Percentiles rank a stretch among this genome's conserved stretches.
Conservation (phyloP, 768 basidiomycete genomes). For the Pleurotus cornucopiae region DNA sequence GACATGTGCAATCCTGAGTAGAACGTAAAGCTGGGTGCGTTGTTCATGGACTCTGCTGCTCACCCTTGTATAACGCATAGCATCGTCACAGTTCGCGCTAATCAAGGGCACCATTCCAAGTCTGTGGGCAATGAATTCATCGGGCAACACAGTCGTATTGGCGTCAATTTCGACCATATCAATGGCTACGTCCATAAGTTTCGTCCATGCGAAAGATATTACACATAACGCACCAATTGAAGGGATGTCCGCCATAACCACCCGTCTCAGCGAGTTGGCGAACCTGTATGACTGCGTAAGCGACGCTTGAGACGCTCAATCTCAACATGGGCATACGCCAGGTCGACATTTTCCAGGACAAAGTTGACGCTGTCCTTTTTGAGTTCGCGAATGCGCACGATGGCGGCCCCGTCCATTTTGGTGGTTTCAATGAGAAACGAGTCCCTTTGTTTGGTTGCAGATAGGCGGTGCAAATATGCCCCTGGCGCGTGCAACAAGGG, state of each 20-base stretch:
- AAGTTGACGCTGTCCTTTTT: conserved; percentile 87
- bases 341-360: conserved; percentile 91
- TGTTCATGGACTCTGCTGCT: too few relatives aligned
- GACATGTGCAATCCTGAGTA: conserved; percentile 85
- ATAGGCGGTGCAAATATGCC: not conserved
- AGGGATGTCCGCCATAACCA: conserved; percentile 95
- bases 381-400: conserved; percentile 79
- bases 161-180: conserved; percentile 92
- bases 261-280: conserved; percentile 90
- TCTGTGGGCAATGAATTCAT: conserved; percentile 96
- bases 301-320: not conserved
- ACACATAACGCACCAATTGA: conserved; percentile 74
- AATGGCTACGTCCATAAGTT: conserved; percentile 58
- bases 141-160: conserved; percentile 91
- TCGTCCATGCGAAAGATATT: not conserved
- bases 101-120: conserved; percentile 91
- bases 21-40: not conserved
- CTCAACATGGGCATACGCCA: conserved; percentile 60
- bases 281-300: conserved; percentile 45
- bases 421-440: not conserved
- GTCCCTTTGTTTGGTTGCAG: not conserved
- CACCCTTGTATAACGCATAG: conserved; percentile 75
- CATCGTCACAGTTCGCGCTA: conserved; percentile 85
- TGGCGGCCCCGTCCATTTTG: conserved; percentile 50
- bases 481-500: not conserved